These are phyloP conservation scores for Zanthoxylum bungeanum DNA, from an alignment of 345 rosid species.

Conservation along the genomic window DNA sequence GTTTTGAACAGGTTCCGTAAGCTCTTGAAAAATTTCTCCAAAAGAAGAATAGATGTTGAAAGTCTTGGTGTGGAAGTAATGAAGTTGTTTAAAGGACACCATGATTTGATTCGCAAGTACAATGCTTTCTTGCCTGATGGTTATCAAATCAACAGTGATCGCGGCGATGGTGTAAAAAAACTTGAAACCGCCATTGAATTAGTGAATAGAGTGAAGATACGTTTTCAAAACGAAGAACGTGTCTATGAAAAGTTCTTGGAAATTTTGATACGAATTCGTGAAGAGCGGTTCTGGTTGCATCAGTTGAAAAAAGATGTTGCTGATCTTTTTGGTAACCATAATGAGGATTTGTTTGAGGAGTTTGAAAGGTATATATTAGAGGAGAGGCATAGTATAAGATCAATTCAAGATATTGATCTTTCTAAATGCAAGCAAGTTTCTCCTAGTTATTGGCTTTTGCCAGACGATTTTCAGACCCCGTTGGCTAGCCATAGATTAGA, in stretches of 20 bases:
- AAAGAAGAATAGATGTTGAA: neutral
- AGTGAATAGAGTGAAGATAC: neutral
- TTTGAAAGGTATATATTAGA: neutral
- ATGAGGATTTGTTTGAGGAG: neutral
- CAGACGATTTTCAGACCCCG: neutral
- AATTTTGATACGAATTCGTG: neutral
- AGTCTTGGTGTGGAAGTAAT: neutral
- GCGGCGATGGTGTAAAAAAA: neutral
- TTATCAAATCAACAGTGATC: too few species aligned
- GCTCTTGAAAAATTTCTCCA: neutral
- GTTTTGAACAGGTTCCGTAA: neutral
- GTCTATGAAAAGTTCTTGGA: neutral
- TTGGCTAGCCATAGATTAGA: neutral
- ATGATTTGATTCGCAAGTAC: conserved; percentile 4
- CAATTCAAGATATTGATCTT: conserved; percentile 11
- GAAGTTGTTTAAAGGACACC: neutral
- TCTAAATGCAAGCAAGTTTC: conserved; percentile 6
- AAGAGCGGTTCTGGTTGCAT: neutral
- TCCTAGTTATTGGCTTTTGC: conserved; percentile 17
- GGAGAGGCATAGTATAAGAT: neutral
- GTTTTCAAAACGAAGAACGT: neutral
- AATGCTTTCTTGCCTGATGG: neutral
- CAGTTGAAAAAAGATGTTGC: neutral
- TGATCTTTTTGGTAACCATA: neutral
- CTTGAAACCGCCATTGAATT: neutral